Evolutionary conservation across 192 early-diverging fungal genomes (phyloP).

Genomic region (Coemansia sp.): DNA sequence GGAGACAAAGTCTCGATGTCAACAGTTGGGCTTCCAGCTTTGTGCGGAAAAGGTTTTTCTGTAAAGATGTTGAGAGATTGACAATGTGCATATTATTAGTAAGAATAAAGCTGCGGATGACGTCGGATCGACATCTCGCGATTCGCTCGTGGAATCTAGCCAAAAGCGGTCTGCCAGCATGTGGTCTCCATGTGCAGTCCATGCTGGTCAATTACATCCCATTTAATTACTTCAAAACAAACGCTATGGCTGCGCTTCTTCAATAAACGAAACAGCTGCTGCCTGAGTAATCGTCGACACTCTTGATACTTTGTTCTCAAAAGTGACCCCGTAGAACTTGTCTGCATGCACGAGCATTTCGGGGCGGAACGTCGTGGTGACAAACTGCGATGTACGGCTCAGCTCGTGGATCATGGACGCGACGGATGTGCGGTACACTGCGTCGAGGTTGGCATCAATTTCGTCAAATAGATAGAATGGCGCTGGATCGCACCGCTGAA

Average conservation of each 20-base stretch:
- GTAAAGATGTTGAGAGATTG: too few relatives aligned
- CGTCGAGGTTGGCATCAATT: conserved; percentile 97
- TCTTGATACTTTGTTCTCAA: conserved; percentile 90
- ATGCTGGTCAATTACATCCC: too few relatives aligned
- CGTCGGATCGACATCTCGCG: too few relatives aligned
- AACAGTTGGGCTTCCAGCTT: too few relatives aligned
- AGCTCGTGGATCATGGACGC: conserved; percentile 94
- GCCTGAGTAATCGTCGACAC: conserved; percentile 74
- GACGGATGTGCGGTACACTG: conserved; percentile 89
- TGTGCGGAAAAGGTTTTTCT: too few relatives aligned
- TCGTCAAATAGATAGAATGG: conserved; percentile 99
- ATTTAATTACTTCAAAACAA: background rate
- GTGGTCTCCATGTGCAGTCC: background rate
- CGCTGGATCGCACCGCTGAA: conserved; percentile 97
- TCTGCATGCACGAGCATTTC: conserved; percentile 89
- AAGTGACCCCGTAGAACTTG: conserved; percentile 98
- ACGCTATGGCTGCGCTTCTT: conserved; percentile 30
- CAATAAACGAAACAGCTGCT: conserved; percentile 66
- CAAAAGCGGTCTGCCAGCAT: background rate
- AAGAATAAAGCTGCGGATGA: too few relatives aligned
- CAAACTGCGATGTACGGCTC: conserved; percentile 86
- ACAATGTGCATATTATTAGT: too few relatives aligned
- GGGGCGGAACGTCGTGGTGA: conserved; percentile 97
- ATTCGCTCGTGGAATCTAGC: too few relatives aligned
- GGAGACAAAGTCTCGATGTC: too few relatives aligned